These are phyloP conservation scores for Chlorella sp. DNA, from an alignment of 139 green algal genomes.

Conservation along the genomic window DNA sequence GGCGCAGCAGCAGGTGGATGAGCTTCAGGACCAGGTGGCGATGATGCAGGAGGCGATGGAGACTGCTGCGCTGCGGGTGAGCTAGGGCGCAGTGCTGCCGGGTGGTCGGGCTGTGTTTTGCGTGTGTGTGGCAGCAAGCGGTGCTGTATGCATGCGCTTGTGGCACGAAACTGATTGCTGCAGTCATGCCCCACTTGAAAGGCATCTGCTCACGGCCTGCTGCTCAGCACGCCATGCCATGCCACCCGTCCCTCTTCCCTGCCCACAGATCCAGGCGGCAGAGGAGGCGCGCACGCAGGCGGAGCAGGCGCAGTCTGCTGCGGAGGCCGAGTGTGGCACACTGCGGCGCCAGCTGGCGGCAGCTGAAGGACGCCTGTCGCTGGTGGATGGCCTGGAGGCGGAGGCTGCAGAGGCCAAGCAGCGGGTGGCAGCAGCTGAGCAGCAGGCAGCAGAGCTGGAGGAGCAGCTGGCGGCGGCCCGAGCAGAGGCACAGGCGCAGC, in stretches of 20 bases:
- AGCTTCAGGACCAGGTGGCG: conserved; percentile 28
- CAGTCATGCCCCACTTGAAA: neutral
- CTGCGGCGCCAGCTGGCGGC: conserved; percentile 31
- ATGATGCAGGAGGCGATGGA: conserved; percentile 32
- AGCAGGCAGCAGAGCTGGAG: conserved; percentile 14
- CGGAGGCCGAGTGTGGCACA: conserved; percentile 11
- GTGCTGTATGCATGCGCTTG: too few relatives aligned
- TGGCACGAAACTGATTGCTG: too few relatives aligned
- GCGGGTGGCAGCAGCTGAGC: neutral
- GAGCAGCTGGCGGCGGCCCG: neutral
- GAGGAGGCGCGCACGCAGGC: neutral
- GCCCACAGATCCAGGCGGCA: conserved; percentile 22
- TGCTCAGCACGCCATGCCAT: neutral
- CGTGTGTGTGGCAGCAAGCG: too few relatives aligned
- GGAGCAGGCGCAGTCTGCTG: neutral
- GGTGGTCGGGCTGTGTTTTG: too few relatives aligned
- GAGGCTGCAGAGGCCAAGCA: conserved; percentile 12
- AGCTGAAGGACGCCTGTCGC: conserved; percentile 30
- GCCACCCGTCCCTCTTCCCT: neutral
- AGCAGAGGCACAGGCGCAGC: conserved; percentile 1
- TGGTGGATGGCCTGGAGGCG: conserved; percentile 26
- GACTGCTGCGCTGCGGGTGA: conserved; percentile 28
- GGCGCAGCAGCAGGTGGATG: neutral
- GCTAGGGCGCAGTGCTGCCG: neutral
- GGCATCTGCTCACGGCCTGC: too few relatives aligned